A percentile compares a stretch with the other conserved stretches of the same genome.
These are phyloP conservation scores for Pyrenophora tritici-repentis DNA, from an alignment of 2,329 filamentous ascomycete genomes.

Conservation along the genomic window DNA sequence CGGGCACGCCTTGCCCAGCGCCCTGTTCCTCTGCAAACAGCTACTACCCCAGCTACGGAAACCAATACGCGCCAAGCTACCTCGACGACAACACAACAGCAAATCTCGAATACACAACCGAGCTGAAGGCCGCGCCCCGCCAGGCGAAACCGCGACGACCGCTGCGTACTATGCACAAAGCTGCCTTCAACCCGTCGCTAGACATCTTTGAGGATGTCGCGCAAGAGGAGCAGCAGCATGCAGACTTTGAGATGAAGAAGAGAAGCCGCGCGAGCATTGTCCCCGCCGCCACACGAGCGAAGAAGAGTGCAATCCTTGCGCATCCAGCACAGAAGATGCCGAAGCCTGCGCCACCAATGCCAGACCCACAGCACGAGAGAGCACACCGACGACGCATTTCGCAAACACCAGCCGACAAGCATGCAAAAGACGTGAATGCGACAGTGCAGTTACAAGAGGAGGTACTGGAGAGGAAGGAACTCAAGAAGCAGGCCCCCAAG, in stretches of 20 bases:
- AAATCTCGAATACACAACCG: conserved; percentile 48
- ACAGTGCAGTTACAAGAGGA: conserved; percentile 40
- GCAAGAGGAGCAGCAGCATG: conserved; percentile 38
- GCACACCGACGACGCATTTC: conserved; percentile 45
- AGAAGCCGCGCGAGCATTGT: conserved; percentile 35
- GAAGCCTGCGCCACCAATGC: conserved; percentile 26
- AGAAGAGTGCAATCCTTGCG: conserved; percentile 40
- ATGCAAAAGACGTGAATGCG: conserved; percentile 31
- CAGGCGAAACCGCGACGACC: conserved; percentile 44
- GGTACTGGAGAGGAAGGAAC: conserved; percentile 36
- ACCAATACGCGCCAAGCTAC: conserved; percentile 42
- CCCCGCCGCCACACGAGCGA: conserved; percentile 26
- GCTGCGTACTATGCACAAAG: conserved; percentile 33
- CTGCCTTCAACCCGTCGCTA: conserved; percentile 39
- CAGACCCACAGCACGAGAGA: conserved; percentile 28
- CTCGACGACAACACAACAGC: conserved; percentile 39
- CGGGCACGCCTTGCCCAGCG: conserved; percentile 46
- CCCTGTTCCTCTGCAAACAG: conserved; percentile 33
- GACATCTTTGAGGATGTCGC: conserved; percentile 49
- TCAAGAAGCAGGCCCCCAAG: conserved; percentile 36
- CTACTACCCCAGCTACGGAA: conserved; percentile 35
- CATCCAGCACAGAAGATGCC: conserved; percentile 46
- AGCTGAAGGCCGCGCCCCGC: conserved; percentile 35
- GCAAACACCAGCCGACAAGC: conserved; percentile 36
- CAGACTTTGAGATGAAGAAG: conserved; percentile 29